Evolutionary conservation across 2,329 filamentous ascomycete genomes (phyloP).

Genomic region (Sclerotinia subarctica): DNA sequence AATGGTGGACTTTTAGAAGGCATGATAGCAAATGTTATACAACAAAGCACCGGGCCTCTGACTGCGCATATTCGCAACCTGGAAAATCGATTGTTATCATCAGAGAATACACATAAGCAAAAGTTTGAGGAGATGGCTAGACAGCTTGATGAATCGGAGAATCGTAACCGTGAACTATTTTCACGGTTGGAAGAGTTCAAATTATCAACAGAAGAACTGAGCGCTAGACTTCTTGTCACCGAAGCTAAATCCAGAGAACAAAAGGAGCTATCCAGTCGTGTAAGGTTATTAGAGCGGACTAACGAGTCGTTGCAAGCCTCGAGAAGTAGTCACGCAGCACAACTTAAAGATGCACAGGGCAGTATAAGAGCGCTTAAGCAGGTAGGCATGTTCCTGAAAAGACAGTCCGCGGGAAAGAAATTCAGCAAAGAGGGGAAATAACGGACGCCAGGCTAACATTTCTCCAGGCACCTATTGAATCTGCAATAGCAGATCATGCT

Average conservation of each 20-base stretch:
- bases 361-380: conserved; percentile 8
- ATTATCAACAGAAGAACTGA: background rate
- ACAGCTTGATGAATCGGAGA: conserved; percentile 5
- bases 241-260: background rate
- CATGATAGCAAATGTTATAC: conserved; percentile 14
- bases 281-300: background rate
- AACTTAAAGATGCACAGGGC: background rate
- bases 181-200: conserved; percentile 1
- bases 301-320: conserved; percentile 4
- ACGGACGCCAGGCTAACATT: background rate
- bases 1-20: conserved; percentile 15
- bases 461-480: background rate
- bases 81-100: background rate
- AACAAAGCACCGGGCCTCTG: background rate
- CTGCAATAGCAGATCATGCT: background rate
- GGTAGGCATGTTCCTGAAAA: conserved; percentile 3
- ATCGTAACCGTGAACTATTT: background rate
- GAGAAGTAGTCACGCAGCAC: background rate
- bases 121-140: conserved; percentile 12
- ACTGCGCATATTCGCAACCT: conserved; percentile 1
- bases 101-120: background rate
- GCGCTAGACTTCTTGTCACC: conserved; percentile 3
- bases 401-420: background rate
- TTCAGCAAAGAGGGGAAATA: background rate
- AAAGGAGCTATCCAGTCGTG: background rate